These are phyloP conservation scores for Botrytis cinerea DNA, from an alignment of 2,329 filamentous ascomycete species.

Conservation along the genomic window DNA sequence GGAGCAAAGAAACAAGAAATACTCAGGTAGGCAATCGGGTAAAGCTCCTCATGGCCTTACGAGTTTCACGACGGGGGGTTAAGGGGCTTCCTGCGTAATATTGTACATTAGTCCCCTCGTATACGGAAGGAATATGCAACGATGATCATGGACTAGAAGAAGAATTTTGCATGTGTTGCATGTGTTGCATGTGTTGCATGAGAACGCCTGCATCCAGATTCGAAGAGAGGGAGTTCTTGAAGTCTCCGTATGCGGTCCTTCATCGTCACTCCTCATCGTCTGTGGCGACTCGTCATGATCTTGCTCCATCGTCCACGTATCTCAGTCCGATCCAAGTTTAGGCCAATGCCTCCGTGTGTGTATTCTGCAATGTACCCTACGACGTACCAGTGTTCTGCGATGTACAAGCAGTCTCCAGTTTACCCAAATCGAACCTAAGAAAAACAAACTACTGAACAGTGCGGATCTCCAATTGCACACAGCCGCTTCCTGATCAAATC, in stretches of 20 bases:
- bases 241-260: background rate
- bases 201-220: background rate
- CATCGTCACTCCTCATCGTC: background rate
- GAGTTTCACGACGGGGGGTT: background rate
- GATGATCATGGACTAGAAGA: background rate
- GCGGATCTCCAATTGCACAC: slow-evolving; percentile 19
- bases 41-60: background rate
- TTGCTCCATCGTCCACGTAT: background rate
- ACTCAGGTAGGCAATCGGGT: background rate
- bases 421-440: background rate
- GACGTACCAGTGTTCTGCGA: background rate
- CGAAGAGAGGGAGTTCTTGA: background rate
- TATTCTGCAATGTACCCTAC: background rate
- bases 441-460: slow-evolving; percentile 24
- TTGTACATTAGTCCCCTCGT: background rate
- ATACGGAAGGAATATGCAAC: background rate
- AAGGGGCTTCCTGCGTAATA: slow-evolving; percentile 5
- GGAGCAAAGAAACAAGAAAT: background rate
- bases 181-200: background rate
- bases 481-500: background rate
- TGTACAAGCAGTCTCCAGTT: background rate
- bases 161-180: background rate
- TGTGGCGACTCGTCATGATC: background rate
- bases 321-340: background rate
- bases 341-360: no score